Evolutionary conservation across 129 eudicot species (phyloP).

Genomic region (Artemisia annua): DNA sequence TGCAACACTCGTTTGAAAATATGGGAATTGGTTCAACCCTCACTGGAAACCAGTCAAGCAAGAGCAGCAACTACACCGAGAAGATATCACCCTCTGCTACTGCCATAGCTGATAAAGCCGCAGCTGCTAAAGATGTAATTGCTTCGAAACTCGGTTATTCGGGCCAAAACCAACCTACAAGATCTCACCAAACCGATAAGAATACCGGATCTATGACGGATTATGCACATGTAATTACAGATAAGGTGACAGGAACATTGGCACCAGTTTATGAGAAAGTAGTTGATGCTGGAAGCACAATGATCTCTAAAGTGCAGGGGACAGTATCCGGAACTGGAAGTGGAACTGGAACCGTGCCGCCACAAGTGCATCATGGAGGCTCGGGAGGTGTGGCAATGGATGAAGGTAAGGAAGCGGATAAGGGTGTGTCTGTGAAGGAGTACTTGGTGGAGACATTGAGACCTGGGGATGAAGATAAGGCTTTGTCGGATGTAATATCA

Average conservation of each 20-base stretch:
- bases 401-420: conserved; percentile 23
- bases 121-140: conserved; percentile 41
- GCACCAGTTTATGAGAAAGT: conserved; percentile 58
- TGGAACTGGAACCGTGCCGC: conserved; percentile 14
- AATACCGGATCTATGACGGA: conserved; percentile 37
- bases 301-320: conserved; percentile 45
- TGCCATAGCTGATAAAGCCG: conserved; percentile 51
- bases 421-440: conserved; percentile 57
- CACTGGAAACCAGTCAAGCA: conserved; percentile 33
- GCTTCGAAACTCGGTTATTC: conserved; percentile 55
- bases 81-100: conserved; percentile 52
- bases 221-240: conserved; percentile 44
- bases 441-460: conserved; percentile 60
- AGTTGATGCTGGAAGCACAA: conserved; percentile 43
- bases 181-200: conserved; percentile 5
- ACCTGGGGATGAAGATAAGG: conserved; percentile 81
- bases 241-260: conserved; percentile 37
- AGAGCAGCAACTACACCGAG: conserved; percentile 35
- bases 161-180: not conserved
- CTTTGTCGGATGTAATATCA: conserved; percentile 54
- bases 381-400: not conserved
- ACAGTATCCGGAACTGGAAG: conserved; percentile 26
- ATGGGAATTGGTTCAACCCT: conserved; percentile 27
- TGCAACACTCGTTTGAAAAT: too few relatives aligned
- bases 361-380: not conserved